Base-by-base conservation (phyloP, 805 yeast species). In the Ogataea nakhonphanomensis region DNA sequence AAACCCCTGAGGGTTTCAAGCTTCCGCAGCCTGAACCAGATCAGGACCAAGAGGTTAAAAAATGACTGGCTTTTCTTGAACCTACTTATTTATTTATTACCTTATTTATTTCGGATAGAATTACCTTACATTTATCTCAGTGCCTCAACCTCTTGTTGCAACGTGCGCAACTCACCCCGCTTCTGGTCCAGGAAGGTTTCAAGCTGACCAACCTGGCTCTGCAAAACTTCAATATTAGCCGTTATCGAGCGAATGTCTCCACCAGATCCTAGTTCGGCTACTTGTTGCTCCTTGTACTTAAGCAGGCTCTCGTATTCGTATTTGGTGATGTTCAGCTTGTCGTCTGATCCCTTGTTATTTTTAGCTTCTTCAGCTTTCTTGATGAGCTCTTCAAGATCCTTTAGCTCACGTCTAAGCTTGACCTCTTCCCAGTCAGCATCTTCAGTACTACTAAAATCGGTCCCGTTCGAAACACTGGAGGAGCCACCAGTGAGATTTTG, bases 391-490 rank as follows among this genome's bases (percentile, higher is more conserved):
- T 89, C 95, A 34, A 90, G 64, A 46, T 85, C 86, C 9, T 79
- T 72, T 45, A 91, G 69, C 58, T 89, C 91, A 35, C 90, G 76
- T 64, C 80, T 79, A 49, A 89, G 72, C 51, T 93, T 74, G 11
- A 84, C 95, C 54, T 84, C 88, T 61, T 90, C 97, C 95, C 97
- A 88, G 55, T 89, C 96, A 2, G 88, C 79, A n/a, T 82, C 89
- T 52, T 76, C 75, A 4, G 79, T 81, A 1, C 79, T 72, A 4
- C 83, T 75, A 57, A 84, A 83, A 58, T 86, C 90, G 0, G 89
- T 80, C 5, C 88, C 89, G 23, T 64, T 62, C 46, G 42, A 47
- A 25, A 44, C 44, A 11, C 47, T 26, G 14, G 33, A 40, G 9
- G 69, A 55, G 4, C 69, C 54, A 33, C 58, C 63, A 22, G 63